Conservation (phyloP, 176 grass and related monocot genomes). For the Musa schizocarpa region DNA sequence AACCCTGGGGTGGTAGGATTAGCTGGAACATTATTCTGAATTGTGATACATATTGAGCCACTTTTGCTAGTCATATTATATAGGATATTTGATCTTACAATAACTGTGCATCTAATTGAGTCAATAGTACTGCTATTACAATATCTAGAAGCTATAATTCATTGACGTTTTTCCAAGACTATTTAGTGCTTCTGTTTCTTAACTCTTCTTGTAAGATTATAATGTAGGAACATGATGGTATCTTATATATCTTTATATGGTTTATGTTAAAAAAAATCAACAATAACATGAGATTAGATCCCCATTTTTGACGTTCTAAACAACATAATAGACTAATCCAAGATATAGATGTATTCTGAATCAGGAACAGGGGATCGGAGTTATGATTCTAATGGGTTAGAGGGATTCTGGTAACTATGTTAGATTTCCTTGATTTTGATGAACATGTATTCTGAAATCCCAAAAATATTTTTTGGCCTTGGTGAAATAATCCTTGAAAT, state of each 20-base stretch:
- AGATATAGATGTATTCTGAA: neutral
- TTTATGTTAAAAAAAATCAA: neutral
- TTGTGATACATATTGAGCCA: too few species aligned
- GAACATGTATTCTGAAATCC: neutral
- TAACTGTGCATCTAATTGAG: too few species aligned
- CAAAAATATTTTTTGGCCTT: too few species aligned
- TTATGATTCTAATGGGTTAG: neutral
- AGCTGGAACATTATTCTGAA: too few species aligned
- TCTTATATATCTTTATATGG: neutral
- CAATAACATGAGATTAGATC: neutral
- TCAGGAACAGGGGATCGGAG: neutral
- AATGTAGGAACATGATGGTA: neutral
- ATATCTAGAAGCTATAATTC: too few species aligned
- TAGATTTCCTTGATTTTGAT: neutral
- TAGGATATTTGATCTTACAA: too few species aligned
- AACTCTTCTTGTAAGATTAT: neutral
- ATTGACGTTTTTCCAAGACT: too few species aligned
- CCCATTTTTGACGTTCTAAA: neutral
- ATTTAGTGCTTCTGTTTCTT: too few species aligned
- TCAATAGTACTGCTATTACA: too few species aligned
- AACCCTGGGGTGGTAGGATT: too few species aligned
- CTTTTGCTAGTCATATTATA: too few species aligned
- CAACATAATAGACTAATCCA: neutral
- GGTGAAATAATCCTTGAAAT: neutral
- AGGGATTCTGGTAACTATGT: neutral